Conservation (phyloP, 495 filamentous ascomycete species). For the Xylaria longipes region DNA sequence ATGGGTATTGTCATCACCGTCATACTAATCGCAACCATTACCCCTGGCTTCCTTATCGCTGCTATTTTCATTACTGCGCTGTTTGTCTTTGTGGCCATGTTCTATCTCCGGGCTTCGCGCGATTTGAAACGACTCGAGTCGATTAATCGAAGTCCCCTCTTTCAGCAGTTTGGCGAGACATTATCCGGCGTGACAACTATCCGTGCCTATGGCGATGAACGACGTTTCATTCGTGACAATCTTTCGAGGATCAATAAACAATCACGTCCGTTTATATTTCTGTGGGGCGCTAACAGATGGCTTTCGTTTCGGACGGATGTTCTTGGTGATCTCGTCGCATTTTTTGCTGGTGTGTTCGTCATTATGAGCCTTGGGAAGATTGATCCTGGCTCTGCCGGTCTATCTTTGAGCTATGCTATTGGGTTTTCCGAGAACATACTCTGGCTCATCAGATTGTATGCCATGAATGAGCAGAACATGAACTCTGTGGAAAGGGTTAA, state of each 20-base stretch:
- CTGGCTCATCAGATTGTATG: constrained; percentile 96
- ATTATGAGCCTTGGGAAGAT: constrained; percentile 82
- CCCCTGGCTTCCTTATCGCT: constrained; percentile 88
- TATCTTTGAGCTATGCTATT: constrained; percentile 97
- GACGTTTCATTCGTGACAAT: constrained; percentile 94
- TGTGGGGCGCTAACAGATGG: constrained; percentile 99
- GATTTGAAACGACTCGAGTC: constrained; percentile 96
- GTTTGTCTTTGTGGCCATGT: constrained; percentile 81
- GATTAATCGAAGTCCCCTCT: constrained; percentile 90
- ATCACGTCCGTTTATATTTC: constrained; percentile 90
- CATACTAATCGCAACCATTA: constrained; percentile 88
- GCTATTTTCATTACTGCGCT: constrained; percentile 83
- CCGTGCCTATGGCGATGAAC: constrained; percentile 92
- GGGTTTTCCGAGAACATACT: constrained; percentile 97
- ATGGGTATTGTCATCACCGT: constrained; percentile 83
- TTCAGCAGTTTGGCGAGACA: constrained; percentile 98
- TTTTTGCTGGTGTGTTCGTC: constrained; percentile 93
- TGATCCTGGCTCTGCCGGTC: constrained; percentile 91
- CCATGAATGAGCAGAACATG: constrained; percentile 98
- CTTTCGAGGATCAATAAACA: constrained; percentile 87
- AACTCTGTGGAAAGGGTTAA: constrained; percentile 98
- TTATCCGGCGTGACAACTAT: constrained; percentile 97
- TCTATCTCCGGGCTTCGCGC: constrained; percentile 89
- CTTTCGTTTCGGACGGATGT: constrained; percentile 91
- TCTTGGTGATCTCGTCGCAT: constrained; percentile 88